Conservation (phyloP, 768 basidiomycete species). For the Omphalotus guepiniiformis region DNA sequence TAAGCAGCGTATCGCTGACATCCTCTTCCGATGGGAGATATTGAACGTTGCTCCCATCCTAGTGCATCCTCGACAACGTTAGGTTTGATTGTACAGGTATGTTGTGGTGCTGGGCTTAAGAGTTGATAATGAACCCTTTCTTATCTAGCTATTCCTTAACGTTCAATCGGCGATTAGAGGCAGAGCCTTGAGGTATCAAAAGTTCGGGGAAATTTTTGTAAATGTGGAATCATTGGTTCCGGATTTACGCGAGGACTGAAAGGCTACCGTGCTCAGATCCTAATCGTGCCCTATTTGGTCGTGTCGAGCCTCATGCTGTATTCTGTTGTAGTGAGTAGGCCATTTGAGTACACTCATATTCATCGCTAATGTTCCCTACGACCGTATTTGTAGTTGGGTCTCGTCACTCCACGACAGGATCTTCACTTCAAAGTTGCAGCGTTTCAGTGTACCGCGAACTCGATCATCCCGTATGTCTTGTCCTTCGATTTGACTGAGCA, state of each 20-base stretch:
- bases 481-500: not conserved
- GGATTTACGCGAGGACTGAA: not conserved
- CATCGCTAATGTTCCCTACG: not conserved
- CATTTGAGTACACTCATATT: not conserved
- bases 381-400: not conserved
- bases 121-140: too few relatives aligned
- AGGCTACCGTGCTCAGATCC: not conserved
- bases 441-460: not conserved
- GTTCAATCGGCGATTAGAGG: not conserved
- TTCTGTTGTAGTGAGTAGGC: not conserved
- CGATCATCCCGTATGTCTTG: not conserved
- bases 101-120: not conserved
- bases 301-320: not conserved
- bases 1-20: slow-evolving; percentile 18
- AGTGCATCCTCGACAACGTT: not conserved
- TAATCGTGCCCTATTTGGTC: not conserved
- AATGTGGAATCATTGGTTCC: not conserved
- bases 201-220: not conserved
- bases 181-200: not conserved
- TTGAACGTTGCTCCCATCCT: not conserved
- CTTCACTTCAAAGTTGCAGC: not conserved
- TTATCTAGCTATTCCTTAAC: not conserved
- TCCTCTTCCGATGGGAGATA: not conserved
- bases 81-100: not conserved
- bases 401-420: not conserved